A percentile compares a stretch with the other conserved stretches of the same genome.
phyloP scores from a whole-genome alignment of 2,329 filamentous ascomycete genomes.

The Claviceps humidiphila region DNA sequence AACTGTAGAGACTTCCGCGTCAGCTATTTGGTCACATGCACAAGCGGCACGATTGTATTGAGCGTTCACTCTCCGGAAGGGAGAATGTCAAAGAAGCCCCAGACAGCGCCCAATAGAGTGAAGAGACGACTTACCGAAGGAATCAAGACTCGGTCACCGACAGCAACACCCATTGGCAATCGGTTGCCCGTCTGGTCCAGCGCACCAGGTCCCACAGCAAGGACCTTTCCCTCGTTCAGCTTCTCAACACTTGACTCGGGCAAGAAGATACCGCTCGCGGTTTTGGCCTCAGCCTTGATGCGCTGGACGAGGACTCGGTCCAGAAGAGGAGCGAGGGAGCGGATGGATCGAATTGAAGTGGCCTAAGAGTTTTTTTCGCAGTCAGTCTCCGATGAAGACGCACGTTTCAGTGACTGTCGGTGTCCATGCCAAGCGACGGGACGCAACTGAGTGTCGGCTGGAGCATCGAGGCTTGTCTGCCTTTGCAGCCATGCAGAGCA shows the following conservation, averaged over 20 bases:
- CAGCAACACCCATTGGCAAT: constrained; percentile 65
- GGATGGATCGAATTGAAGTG: constrained; percentile 84
- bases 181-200: constrained; percentile 83
- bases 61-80: neutral
- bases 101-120: neutral
- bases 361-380: constrained; percentile 26
- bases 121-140: constrained; percentile 55
- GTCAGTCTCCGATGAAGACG: neutral
- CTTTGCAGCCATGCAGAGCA: neutral
- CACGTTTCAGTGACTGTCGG: too few species aligned
- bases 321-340: constrained; percentile 84
- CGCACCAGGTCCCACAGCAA: constrained; percentile 84
- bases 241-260: constrained; percentile 96
- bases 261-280: constrained; percentile 91
- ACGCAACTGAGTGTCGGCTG: neutral
- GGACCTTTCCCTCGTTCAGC: constrained; percentile 91
- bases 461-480: neutral
- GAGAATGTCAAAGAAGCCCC: neutral
- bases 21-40: neutral
- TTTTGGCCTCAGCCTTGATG: constrained; percentile 94
- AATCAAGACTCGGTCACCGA: constrained; percentile 89
- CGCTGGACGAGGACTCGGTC: constrained; percentile 98
- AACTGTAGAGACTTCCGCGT: constrained; percentile 39
- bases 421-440: neutral
- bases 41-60: too few species aligned